Evolutionary conservation across 495 filamentous ascomycete species (phyloP), one percentile per base, ranked within the genome.

Genomic region (Apodospora peruviana): DNA sequence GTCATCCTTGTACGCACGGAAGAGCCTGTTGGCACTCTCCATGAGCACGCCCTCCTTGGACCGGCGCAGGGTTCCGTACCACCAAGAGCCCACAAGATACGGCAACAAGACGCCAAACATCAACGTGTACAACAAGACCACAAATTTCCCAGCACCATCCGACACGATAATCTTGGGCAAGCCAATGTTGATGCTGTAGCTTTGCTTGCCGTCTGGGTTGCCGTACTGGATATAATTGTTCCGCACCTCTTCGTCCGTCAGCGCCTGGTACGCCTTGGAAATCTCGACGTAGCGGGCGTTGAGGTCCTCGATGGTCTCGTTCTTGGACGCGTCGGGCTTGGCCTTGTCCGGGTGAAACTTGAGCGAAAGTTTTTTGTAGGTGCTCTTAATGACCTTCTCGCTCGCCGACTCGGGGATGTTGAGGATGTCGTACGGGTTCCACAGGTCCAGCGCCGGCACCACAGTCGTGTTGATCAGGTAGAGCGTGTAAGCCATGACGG

Each of bases 151-250:
- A 64, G 90, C 90, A 44, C 91, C 91, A 49, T 96, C 89, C 22
- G 86, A 85, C 46, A 98, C 77, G 54, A 98, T 91, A 67, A 91
- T 87, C 61, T 93, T 86, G 14, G 93, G 93, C 37, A 98, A 79
- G 22, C 91, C 93, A 57, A 98, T 97, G 50, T 95, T 91, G 62
- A 97, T 96, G 68, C 91, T 96, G 74, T 87, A 91, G 61, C 90
- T 90, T 66, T 98, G 93, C 73, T 96, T 96, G 45, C 93, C 93
- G 62, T 98, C 93, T 5, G 93, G 93, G 66, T 98, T 90, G 39
- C 93, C 93, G 65, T 84, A 98, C 64, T 95, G 87, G 29, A 91
- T 82, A 63, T 85, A 97, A 72, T 98, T 98, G 66, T 96, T 94
- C 43, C 94, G 86, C 38, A 97, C 77, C 34, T 97, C 93, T 67